Percentiles rank a stretch among this genome's conserved stretches.
Evolutionary conservation across 2,329 filamentous ascomycete species (phyloP).

Genomic region (Colletotrichum musae): DNA sequence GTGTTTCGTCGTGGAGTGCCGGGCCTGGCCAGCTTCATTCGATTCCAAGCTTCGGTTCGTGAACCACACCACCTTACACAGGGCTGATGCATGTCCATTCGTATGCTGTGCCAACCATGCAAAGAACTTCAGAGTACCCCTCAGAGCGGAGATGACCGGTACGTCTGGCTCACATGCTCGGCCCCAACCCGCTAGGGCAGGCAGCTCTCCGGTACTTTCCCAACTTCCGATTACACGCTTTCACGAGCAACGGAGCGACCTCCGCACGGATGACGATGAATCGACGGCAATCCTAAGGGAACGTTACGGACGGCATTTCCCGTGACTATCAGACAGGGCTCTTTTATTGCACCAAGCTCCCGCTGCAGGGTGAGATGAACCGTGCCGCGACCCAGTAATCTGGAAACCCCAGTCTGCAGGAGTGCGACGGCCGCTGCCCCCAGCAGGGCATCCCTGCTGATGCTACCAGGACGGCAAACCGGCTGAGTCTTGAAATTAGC

Average conservation of each 20-base stretch:
- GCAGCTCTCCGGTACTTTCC: background rate
- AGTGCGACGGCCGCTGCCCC: constrained; percentile 6
- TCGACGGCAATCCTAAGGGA: background rate
- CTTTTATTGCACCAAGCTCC: background rate
- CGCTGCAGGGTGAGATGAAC: constrained; percentile 5
- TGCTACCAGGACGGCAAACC: background rate
- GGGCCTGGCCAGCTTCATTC: background rate
- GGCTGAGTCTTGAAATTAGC: constrained; percentile 1
- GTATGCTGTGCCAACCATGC: background rate
- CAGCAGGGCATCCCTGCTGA: constrained; percentile 15
- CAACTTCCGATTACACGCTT: background rate
- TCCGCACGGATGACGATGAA: background rate
- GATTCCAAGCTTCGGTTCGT: background rate
- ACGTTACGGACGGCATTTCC: constrained; percentile 2
- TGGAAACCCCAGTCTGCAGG: background rate
- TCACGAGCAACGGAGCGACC: background rate
- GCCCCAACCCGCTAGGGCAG: background rate
- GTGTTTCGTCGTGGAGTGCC: background rate
- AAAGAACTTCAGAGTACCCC: background rate
- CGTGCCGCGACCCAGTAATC: constrained; percentile 5
- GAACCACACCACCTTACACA: constrained; percentile 12
- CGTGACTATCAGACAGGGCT: constrained; percentile 1
- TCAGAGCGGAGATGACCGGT: background rate
- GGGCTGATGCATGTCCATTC: background rate
- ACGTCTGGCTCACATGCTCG: constrained; percentile 12